These are phyloP conservation scores for Ophiostoma australiae DNA, from an alignment of 2,329 filamentous ascomycete genomes.

Conservation along the genomic window DNA sequence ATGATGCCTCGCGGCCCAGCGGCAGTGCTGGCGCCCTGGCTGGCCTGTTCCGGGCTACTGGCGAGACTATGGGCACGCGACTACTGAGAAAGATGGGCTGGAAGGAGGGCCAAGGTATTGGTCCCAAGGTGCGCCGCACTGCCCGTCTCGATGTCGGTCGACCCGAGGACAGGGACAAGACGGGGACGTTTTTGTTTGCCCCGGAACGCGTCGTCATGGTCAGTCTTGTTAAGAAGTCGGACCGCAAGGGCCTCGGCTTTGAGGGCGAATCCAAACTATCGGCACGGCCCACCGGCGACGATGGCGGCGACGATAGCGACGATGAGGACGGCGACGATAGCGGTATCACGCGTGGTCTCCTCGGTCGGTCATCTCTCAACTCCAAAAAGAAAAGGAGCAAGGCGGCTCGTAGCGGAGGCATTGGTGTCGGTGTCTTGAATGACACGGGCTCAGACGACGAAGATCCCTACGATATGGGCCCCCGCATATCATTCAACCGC, in stretches of 20 bases:
- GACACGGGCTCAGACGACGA: slow-evolving; percentile 94
- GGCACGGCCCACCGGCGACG: slow-evolving; percentile 31
- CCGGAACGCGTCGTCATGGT: slow-evolving; percentile 74
- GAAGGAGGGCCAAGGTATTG: slow-evolving; percentile 89
- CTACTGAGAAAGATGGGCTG: slow-evolving; percentile 91
- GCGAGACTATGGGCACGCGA: slow-evolving; percentile 82
- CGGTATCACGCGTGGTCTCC: slow-evolving; percentile 36
- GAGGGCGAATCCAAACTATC: slow-evolving; percentile 52
- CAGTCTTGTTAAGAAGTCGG: slow-evolving; percentile 58
- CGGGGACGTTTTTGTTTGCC: slow-evolving; percentile 68
- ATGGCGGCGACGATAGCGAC: slow-evolving; percentile 41
- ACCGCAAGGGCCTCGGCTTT: slow-evolving; percentile 67
- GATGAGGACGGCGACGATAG: slow-evolving; percentile 34
- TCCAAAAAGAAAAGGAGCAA: not conserved
- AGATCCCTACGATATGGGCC: slow-evolving; percentile 87
- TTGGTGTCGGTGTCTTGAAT: slow-evolving; percentile 85
- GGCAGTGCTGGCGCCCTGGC: slow-evolving; percentile 45
- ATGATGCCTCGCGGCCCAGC: slow-evolving; percentile 48
- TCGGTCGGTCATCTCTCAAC: slow-evolving; percentile 21
- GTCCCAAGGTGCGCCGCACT: slow-evolving; percentile 72
- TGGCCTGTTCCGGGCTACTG: slow-evolving; percentile 65
- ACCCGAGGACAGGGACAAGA: slow-evolving; percentile 35
- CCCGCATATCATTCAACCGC: slow-evolving; percentile 80
- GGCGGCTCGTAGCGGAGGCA: slow-evolving; percentile 45
- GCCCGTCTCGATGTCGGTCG: slow-evolving; percentile 60